Base-by-base conservation (phyloP, 2,329 filamentous ascomycete species). In the Pestalotiopsis fici region DNA sequence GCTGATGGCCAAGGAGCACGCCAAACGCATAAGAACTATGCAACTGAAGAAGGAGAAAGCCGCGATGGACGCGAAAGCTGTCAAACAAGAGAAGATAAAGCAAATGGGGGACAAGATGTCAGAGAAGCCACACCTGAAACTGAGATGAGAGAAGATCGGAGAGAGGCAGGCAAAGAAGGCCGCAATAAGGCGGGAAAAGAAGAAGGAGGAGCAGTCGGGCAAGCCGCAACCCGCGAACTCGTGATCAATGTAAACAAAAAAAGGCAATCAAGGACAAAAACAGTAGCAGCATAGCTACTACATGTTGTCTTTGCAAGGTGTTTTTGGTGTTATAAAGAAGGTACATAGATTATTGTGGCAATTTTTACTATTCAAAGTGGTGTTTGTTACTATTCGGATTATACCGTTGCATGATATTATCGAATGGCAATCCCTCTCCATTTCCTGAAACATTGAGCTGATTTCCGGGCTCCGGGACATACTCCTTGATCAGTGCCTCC, bases 1-100 rank as follows among this genome's bases (percentile, higher is more conserved):
- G 21, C 72, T 70, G 43, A 74, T 70, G 54, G 65, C 56, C 37
- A 72, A 70, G 67, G 72, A 76, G 23, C 31, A 35, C 6, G 69
- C 67, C 23, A 55, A 63, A 9, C 65, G 70, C 23, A n/a, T n/a
- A n/a, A n/a, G 39, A 43, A 25, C 25, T 71, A 59, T 66, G 62
- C 37, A 68, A 66, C 54, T 73, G 70, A 69, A 56, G n/a, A n/a
- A 65, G 3, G 71, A 69, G 31, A 71, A 70, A 18, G 72, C 71
- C 27, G 69, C 67, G n/a, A n/a, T n/a, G n/a, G n/a, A n/a, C n/a
- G n/a, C n/a, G n/a, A n/a, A n/a, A n/a, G n/a, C n/a, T n/a, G n/a
- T n/a, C n/a, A n/a, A n/a, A n/a, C 31, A 35, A 35, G 11, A 35
- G 31, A 35, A 35, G 31, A 35, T 35, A 11, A 35, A 35, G 31